These are phyloP conservation scores for Phytophthora uliginosa DNA, from an alignment of 352 stramenopile genomes.

Conservation along the genomic window DNA sequence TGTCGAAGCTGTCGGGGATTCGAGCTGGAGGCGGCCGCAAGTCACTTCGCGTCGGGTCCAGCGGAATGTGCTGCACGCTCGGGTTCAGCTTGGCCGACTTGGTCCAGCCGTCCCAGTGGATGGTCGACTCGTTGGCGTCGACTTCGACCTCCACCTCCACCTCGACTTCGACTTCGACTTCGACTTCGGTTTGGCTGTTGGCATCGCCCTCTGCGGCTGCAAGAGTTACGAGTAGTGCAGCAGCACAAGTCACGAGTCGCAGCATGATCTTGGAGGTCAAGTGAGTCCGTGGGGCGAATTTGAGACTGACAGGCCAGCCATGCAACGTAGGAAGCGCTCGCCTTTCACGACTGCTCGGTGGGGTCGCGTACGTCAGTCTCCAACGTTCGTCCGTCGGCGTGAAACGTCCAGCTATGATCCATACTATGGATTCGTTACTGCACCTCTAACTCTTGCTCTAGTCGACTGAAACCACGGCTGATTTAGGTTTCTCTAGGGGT, in stretches of 20 bases:
- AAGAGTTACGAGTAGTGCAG: neutral
- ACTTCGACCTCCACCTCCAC: neutral
- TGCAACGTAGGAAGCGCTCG: neutral
- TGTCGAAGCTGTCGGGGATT: conserved; percentile 55
- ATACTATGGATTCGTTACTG: neutral
- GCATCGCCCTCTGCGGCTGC: conserved; percentile 1
- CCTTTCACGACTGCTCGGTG: neutral
- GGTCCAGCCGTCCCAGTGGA: conserved; percentile 28
- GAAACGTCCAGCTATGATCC: no score
- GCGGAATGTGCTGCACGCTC: conserved; percentile 76
- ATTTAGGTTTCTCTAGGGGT: neutral
- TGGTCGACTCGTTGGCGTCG: conserved; percentile 15
- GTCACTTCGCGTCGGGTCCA: conserved; percentile 33
- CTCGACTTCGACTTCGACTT: neutral
- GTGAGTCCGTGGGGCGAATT: conserved; percentile 2
- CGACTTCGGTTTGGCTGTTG: neutral
- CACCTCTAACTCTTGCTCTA: neutral
- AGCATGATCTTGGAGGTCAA: conserved; percentile 5
- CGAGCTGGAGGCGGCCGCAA: conserved; percentile 67
- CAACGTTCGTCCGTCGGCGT: neutral
- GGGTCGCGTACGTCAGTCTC: neutral
- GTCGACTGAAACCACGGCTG: neutral
- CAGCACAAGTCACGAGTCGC: conserved; percentile 8
- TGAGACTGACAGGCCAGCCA: conserved; percentile 5
- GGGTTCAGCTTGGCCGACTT: conserved; percentile 56